Base-by-base conservation (phyloP, 176 grass and related monocot species). In the Hordeum vulgare region DNA sequence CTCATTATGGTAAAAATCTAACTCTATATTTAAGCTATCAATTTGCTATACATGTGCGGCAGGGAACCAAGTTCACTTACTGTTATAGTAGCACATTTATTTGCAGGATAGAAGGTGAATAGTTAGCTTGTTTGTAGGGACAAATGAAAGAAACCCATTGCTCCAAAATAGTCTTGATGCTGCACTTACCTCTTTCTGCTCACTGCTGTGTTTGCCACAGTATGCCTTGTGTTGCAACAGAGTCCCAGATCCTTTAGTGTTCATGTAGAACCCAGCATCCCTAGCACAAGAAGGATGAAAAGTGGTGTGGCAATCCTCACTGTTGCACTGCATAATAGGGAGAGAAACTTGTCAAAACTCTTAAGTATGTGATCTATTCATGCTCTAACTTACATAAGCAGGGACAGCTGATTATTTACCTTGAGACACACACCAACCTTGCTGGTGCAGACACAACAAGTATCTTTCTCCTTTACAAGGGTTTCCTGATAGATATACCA, bases 241-340 rank as follows among this genome's bases (percentile, higher is more conserved):
- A 78, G 58, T 80, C 83, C 86, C 83, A 26, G 76, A 86, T 45
- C 87, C 85, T 79, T 91, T 99, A 74, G 84, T 86, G 78, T 99
- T 96, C 93, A 99, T 92, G 81, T 99, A 96, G 84, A 99, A 94
- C 61, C 96, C 93, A 85, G 96, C 84, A 17, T 67, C 79, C 87
- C 87, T 93, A 81, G 87, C 96, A 85, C 96, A 99, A 49, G 74
- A 92, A 81, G 96, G 91, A 87, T 99, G 96, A 84, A 99, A 99
- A 81, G 91, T 90, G 29, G 79, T 78, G 51, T 75, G 74, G 51
- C 96, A 99, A 42, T 89, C 87, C 84, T 71, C 91, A 79, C 78
- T 81, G 54, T 80, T 87, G 91, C 96, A 99, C 96, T 99, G 93
- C 90, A 94, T 80, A 33, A 58, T n/a, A 77, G 51, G 63, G 80